These are phyloP conservation scores for Tympanopsis confertula DNA, from an alignment of 2,329 filamentous ascomycete species.

Conservation along the genomic window DNA sequence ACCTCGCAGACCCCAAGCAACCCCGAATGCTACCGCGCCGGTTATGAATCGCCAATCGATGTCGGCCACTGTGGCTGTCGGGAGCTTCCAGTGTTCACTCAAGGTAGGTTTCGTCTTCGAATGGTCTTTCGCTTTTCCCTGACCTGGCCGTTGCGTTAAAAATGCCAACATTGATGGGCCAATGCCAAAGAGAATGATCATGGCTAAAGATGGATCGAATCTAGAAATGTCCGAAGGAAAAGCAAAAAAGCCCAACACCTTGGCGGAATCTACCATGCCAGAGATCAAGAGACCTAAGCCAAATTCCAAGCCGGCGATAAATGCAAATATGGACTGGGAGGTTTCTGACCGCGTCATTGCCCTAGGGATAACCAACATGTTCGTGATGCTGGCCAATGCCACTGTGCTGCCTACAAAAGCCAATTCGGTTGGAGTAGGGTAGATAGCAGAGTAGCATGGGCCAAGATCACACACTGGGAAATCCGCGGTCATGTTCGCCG, in stretches of 20 bases:
- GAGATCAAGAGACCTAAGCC: conserved; percentile 36
- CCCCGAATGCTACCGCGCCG: conserved; percentile 32
- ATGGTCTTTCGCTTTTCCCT: conserved; percentile 8
- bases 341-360: conserved; percentile 13
- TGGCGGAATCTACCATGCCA: conserved; percentile 35
- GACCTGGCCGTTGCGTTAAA: conserved; percentile 14
- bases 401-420: conserved; percentile 19
- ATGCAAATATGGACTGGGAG: conserved; percentile 23
- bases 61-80: conserved; percentile 28
- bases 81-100: conserved; percentile 25
- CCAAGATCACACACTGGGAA: conserved; percentile 23
- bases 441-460: conserved; percentile 32
- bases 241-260: conserved; percentile 36
- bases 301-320: conserved; percentile 34
- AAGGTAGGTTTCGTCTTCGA: conserved; percentile 23
- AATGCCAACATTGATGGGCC: conserved; percentile 27
- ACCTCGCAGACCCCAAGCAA: conserved; percentile 36
- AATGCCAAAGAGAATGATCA: conserved; percentile 35
- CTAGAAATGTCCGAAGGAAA: conserved; percentile 23
- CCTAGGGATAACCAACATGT: conserved; percentile 18
- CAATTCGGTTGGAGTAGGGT: conserved; percentile 21
- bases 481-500: conserved; percentile 18
- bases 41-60: conserved; percentile 33
- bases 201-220: conserved; percentile 35
- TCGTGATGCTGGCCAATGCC: conserved; percentile 15